Percentiles rank a stretch among this genome's conserved stretches.
Conservation (phyloP, 2,329 filamentous ascomycete genomes). For the Tolypocladium capitatum region DNA sequence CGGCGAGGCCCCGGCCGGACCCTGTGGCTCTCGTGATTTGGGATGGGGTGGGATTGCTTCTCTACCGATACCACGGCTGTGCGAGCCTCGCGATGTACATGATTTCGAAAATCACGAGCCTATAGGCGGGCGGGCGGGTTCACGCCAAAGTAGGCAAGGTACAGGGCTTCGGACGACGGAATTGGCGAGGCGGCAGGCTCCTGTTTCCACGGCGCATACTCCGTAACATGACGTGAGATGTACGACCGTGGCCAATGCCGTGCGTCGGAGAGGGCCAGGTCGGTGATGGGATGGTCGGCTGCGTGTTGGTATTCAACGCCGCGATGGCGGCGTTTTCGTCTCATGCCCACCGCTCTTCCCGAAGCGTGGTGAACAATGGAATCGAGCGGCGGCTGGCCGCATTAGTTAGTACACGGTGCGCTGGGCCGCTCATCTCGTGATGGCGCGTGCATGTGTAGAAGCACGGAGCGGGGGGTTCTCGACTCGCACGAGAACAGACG, state of each 20-base stretch:
- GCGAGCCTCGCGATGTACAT: background rate
- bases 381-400: background rate
- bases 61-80: background rate
- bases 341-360: background rate
- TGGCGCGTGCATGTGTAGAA: background rate
- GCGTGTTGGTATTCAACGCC: too few species aligned
- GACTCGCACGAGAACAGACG: background rate
- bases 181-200: background rate
- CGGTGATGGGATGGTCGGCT: too few species aligned
- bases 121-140: background rate
- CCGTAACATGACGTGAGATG: background rate
- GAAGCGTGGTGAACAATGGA: background rate
- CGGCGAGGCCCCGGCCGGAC: background rate
- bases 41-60: background rate
- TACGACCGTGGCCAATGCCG: too few species aligned
- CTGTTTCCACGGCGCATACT: background rate
- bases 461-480: background rate
- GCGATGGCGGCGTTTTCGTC: too few species aligned
- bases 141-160: background rate
- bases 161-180: background rate
- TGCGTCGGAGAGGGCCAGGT: too few species aligned
- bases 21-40: background rate
- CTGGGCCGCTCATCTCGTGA: background rate
- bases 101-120: background rate
- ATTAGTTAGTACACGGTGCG: too few species aligned